These are phyloP conservation scores for Spirogloea muscicola DNA, from an alignment of 139 green algal genomes.

Conservation along the genomic window DNA sequence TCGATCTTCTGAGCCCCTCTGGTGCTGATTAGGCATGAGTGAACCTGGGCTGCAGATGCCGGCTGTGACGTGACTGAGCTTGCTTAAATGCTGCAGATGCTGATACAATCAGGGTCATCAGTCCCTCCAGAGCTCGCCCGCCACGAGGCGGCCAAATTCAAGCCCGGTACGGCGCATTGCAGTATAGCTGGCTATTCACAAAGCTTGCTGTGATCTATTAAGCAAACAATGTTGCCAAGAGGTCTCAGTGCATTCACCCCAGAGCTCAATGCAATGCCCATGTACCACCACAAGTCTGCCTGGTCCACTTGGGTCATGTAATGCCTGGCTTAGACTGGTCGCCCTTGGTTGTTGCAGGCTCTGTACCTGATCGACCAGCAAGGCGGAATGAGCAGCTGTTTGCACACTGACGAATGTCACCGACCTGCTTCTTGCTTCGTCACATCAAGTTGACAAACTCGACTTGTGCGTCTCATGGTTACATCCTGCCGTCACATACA, in stretches of 20 bases:
- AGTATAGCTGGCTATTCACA: not conserved
- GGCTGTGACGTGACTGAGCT: not conserved
- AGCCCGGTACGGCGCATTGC: slow-evolving; percentile 32
- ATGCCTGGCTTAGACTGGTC: not conserved
- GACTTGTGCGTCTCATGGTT: too few relatives aligned
- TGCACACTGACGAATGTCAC: slow-evolving; percentile 27
- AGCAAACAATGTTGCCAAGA: not conserved
- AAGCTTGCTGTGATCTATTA: not conserved
- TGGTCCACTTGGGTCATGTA: not conserved
- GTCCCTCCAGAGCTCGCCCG: slow-evolving; percentile 42
- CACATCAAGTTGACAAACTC: too few relatives aligned
- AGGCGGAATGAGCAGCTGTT: slow-evolving; percentile 34
- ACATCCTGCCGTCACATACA: too few relatives aligned
- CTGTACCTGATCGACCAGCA: slow-evolving; percentile 23
- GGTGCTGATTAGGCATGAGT: not conserved
- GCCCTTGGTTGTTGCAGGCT: slow-evolving; percentile 9
- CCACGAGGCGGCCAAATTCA: slow-evolving; percentile 51
- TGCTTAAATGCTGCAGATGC: slow-evolving; percentile 42
- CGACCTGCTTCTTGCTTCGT: too few relatives aligned
- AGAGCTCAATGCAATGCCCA: not conserved
- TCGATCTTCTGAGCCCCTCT: not conserved
- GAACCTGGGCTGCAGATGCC: not conserved
- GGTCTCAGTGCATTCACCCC: not conserved
- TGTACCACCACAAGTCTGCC: not conserved
- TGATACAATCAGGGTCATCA: not conserved